Conservation (phyloP, 108 stramenopile species). For the Cyclotella choctawhatcheeana region DNA sequence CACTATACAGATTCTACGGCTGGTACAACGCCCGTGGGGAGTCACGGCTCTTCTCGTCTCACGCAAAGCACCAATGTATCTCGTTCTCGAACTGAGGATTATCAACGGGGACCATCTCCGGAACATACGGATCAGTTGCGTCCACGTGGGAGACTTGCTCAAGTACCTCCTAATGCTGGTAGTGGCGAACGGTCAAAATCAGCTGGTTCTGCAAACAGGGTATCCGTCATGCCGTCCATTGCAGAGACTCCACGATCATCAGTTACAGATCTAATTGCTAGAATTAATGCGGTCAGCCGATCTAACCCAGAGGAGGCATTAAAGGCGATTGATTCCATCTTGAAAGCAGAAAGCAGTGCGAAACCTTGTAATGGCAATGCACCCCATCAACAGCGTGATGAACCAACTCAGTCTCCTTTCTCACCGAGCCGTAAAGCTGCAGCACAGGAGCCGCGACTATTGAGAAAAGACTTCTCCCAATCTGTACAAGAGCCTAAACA, state of each 20-base stretch:
- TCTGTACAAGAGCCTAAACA: conserved; percentile 42
- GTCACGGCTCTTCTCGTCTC: conserved; percentile 27
- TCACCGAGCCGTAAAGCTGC: background rate
- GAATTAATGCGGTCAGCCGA: conserved; percentile 68
- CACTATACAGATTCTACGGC: conserved; percentile 49
- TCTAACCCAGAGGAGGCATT: conserved; percentile 72
- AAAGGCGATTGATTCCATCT: conserved; percentile 82
- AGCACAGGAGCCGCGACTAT: background rate
- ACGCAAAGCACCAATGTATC: no score
- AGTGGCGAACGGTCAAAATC: no score
- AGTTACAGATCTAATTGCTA: conserved; percentile 61
- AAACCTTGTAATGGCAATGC: background rate
- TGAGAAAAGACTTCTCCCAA: conserved; percentile 15
- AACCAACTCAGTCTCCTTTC: background rate
- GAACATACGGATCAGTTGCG: no score
- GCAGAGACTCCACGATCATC: conserved; percentile 30
- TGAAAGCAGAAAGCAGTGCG: conserved; percentile 56
- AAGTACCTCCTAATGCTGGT: no score
- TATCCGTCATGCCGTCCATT: conserved; percentile 34
- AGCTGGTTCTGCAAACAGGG: background rate
- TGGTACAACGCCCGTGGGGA: conserved; percentile 35
- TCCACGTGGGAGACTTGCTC: no score
- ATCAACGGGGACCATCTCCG: background rate
- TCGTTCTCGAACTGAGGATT: background rate
- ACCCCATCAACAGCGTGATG: background rate